phyloP scores from a whole-genome alignment of 2,329 filamentous ascomycete genomes.

The Colletotrichum truncatum region DNA sequence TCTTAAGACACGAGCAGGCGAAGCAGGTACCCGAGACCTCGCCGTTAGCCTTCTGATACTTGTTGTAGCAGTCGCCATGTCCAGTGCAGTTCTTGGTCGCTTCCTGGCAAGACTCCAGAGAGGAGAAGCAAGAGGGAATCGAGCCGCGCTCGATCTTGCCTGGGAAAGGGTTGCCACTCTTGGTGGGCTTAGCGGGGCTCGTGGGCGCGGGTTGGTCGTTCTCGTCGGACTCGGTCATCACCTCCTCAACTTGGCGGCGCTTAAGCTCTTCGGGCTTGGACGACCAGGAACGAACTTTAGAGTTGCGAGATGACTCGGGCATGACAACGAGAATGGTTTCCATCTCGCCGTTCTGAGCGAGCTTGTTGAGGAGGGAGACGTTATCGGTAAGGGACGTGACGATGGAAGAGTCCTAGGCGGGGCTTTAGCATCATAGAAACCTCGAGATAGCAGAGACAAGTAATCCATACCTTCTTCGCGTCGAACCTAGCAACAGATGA shows the following conservation, averaged over 20 bases:
- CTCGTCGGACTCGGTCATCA: constrained; percentile 46
- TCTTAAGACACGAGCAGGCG: constrained; percentile 77
- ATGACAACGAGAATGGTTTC: constrained; percentile 67
- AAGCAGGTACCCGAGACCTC: constrained; percentile 70
- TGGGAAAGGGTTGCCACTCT: constrained; percentile 41
- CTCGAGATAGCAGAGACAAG: background rate
- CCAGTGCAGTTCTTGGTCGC: constrained; percentile 83
- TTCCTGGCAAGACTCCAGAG: constrained; percentile 72
- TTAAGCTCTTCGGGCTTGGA: constrained; percentile 52
- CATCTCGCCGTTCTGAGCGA: constrained; percentile 59
- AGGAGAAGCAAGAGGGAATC: constrained; percentile 80
- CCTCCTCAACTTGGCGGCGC: constrained; percentile 58
- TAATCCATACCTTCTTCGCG: constrained; percentile 48
- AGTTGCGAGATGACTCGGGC: constrained; percentile 52
- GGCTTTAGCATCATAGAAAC: background rate
- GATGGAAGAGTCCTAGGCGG: constrained; percentile 38
- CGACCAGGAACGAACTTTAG: constrained; percentile 50
- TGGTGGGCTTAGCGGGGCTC: constrained; percentile 12
- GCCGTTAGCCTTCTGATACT: constrained; percentile 59
- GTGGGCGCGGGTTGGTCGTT: constrained; percentile 32
- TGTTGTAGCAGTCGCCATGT: constrained; percentile 80
- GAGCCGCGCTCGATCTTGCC: constrained; percentile 46
- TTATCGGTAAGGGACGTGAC: constrained; percentile 54
- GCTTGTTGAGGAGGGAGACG: constrained; percentile 53
- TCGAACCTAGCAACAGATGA: constrained; percentile 55